Evolutionary conservation across 441 rosid genomes (phyloP).

Genomic region (Hura crepitans): DNA sequence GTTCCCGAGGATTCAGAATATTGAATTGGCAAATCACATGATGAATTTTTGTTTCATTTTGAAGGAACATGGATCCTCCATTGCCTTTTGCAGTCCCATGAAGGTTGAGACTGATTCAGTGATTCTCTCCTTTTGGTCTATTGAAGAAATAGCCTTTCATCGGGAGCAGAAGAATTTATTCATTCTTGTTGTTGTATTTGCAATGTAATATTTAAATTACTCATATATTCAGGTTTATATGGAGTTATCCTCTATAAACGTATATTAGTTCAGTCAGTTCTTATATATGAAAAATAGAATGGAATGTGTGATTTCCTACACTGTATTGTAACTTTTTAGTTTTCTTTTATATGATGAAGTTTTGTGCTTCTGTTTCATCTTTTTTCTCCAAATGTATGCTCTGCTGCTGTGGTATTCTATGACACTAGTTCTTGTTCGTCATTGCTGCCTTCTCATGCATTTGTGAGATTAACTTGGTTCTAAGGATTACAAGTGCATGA

Average conservation of each 20-base stretch:
- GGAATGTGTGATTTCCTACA: neutral
- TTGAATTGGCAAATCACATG: conserved; percentile 19
- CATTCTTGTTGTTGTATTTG: conserved; percentile 25
- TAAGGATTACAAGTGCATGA: too few species aligned
- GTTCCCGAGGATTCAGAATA: conserved; percentile 45
- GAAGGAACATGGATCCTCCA: conserved; percentile 13
- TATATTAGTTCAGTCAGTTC: conserved; percentile 25
- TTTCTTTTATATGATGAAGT: neutral
- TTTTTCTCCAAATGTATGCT: neutral
- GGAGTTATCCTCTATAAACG: conserved; percentile 33
- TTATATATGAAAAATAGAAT: conserved; percentile 5
- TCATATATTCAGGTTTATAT: conserved; percentile 24
- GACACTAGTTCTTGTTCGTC: too few species aligned
- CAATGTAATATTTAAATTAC: conserved; percentile 23
- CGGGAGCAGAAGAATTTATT: conserved; percentile 32
- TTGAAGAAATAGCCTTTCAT: conserved; percentile 8
- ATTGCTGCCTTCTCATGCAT: too few species aligned
- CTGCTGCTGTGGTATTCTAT: too few species aligned
- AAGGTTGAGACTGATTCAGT: neutral
- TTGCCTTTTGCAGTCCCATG: conserved; percentile 20
- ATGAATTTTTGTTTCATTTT: conserved; percentile 16
- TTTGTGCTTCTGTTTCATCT: conserved; percentile 4
- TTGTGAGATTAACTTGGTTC: too few species aligned
- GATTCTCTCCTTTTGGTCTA: conserved; percentile 20
- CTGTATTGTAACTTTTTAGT: neutral